Percentiles rank a stretch among this genome's conserved stretches.
Evolutionary conservation across 202 grass and related monocot genomes (phyloP).

Genomic region (Setaria italica): DNA sequence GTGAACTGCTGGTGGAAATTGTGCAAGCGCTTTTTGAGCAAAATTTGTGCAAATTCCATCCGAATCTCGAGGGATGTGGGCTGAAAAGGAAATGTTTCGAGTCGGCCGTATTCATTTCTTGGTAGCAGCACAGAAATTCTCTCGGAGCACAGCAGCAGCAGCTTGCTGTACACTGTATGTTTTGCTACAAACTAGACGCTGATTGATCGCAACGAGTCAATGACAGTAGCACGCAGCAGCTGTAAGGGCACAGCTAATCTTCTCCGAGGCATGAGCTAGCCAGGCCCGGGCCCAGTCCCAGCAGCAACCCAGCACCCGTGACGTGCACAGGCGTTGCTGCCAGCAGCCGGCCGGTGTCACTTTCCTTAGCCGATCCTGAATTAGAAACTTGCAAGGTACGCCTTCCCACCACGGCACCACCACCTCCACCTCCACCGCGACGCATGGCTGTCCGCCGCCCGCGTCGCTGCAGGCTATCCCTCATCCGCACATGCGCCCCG

Average conservation of each 20-base stretch:
- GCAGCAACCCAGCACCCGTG: background rate
- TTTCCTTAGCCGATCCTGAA: slow-evolving; percentile 50
- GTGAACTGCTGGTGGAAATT: background rate
- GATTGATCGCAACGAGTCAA: background rate
- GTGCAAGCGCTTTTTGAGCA: background rate
- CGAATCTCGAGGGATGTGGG: background rate
- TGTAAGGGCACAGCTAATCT: background rate
- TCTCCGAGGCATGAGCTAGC: background rate
- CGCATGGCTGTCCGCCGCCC: slow-evolving; percentile 26
- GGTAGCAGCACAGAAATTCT: background rate
- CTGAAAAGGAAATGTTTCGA: background rate
- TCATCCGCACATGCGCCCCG: background rate
- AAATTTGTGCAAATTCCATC: background rate
- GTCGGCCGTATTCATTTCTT: background rate
- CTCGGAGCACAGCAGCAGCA: background rate
- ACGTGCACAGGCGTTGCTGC: slow-evolving; percentile 8
- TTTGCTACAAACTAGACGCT: background rate
- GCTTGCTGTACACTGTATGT: background rate
- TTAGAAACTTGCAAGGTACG: slow-evolving; percentile 54
- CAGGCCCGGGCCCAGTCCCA: background rate
- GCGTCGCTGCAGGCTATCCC: slow-evolving; percentile 11
- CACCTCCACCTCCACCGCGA: background rate
- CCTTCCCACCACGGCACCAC: slow-evolving; percentile 26
- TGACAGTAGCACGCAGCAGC: background rate
- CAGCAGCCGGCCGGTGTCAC: slow-evolving; percentile 16